These are phyloP conservation scores for Capniomyces stellatus DNA, from an alignment of 371 early-diverging fungal genomes.

Conservation along the genomic window DNA sequence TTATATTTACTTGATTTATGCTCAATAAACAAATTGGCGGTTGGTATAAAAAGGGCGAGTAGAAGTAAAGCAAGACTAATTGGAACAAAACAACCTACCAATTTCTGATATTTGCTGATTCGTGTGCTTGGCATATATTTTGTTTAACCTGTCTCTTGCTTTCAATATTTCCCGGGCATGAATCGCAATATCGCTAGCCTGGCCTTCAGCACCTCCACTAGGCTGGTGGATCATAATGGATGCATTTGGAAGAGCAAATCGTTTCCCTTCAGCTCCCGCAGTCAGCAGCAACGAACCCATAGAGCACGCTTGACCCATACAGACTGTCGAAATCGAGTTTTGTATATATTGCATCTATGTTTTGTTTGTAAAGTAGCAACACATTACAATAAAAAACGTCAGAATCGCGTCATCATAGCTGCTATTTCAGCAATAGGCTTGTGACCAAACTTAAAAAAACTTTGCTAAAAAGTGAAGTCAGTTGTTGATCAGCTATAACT, in stretches of 20 bases:
- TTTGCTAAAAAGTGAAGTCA: background rate
- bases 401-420: too few relatives aligned
- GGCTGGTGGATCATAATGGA: constrained; percentile 96
- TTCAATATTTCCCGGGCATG: constrained; percentile 90
- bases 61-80: too few relatives aligned
- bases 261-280: constrained; percentile 74
- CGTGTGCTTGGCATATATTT: constrained; percentile 74
- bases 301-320: constrained; percentile 92
- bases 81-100: constrained; percentile 29
- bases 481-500: background rate
- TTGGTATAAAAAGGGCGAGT: too few relatives aligned
- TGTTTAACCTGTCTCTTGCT: constrained; percentile 68
- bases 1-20: too few relatives aligned
- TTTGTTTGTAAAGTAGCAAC: background rate
- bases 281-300: constrained; percentile 92
- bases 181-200: constrained; percentile 93
- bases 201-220: constrained; percentile 88
- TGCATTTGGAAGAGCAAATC: constrained; percentile 78
- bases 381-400: too few relatives aligned
- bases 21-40: too few relatives aligned
- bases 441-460: background rate
- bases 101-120: constrained; percentile 61
- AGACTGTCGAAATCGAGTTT: constrained; percentile 83
- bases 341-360: constrained; percentile 53
- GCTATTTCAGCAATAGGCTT: too few relatives aligned